phyloP scores from a whole-genome alignment of 2,329 filamentous ascomycete species.

The Trichoderma arundinaceum region DNA sequence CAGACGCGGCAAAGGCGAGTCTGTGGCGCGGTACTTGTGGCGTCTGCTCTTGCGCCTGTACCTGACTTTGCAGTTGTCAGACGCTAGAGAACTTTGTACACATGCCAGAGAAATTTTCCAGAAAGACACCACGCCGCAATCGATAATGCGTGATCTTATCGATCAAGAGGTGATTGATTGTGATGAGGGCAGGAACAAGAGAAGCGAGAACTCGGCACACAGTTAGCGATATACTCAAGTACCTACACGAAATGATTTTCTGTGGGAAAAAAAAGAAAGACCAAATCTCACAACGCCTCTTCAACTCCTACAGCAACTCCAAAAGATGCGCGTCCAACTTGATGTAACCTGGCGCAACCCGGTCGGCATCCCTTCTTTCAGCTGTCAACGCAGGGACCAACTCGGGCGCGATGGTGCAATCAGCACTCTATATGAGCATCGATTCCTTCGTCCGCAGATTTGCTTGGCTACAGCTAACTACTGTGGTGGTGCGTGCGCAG shows the following conservation, averaged over 20 bases:
- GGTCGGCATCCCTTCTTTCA: too few relatives aligned
- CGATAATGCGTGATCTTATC: background rate
- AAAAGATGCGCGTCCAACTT: too few relatives aligned
- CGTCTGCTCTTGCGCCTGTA: background rate
- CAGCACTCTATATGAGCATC: conserved; percentile 5
- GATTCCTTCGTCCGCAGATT: background rate
- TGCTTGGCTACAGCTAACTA: background rate
- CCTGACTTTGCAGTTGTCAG: background rate
- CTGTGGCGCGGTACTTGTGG: background rate
- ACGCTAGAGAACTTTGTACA: background rate
- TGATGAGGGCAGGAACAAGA: background rate
- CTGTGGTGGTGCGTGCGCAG: background rate
- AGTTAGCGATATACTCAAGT: background rate
- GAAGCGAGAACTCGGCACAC: background rate
- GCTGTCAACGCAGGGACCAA: background rate
- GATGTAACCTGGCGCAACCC: too few relatives aligned
- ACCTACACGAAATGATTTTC: too few relatives aligned
- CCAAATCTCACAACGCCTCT: too few relatives aligned
- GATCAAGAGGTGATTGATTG: background rate
- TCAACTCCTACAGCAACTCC: too few relatives aligned
- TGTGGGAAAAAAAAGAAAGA: too few relatives aligned
- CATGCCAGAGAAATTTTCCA: background rate
- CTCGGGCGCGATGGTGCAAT: conserved; percentile 10
- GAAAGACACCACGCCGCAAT: background rate
- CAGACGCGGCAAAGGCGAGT: background rate